Percentiles rank a stretch among this genome's conserved stretches.
Conservation (phyloP, 225 moss, liverwort and hornwort genomes). For the Neckera pumila region DNA sequence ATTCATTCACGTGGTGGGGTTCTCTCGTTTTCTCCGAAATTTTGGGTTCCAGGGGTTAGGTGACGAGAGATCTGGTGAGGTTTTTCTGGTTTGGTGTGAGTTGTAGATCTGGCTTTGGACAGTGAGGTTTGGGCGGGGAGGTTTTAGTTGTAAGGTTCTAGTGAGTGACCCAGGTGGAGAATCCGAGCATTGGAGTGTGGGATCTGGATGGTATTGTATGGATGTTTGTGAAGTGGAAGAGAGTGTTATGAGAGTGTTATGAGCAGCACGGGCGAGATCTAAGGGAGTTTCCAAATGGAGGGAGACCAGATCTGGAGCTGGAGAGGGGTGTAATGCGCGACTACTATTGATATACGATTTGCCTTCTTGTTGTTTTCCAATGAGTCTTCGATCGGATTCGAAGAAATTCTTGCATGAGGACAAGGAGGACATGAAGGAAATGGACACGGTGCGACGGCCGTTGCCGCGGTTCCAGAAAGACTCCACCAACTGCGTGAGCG, state of each 20-base stretch:
- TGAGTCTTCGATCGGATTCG: neutral
- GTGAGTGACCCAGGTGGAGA: neutral
- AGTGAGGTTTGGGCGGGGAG: neutral
- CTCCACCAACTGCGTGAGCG: neutral
- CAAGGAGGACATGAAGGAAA: neutral
- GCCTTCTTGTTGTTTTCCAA: neutral
- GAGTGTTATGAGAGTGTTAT: neutral
- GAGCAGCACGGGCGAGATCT: neutral
- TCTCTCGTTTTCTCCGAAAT: neutral
- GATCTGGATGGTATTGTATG: neutral
- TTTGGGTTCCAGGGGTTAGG: neutral
- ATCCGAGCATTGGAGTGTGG: neutral
- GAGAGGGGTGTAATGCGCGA: neutral
- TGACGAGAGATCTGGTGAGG: neutral
- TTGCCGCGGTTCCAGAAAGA: neutral
- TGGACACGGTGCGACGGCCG: neutral
- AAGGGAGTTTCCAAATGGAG: neutral
- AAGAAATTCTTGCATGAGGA: neutral
- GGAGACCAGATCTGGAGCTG: neutral
- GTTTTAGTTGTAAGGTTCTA: neutral
- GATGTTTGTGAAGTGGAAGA: neutral
- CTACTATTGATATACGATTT: neutral
- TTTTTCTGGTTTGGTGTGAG: neutral
- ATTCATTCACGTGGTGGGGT: neutral
- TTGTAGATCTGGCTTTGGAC: neutral